Percentiles rank a stretch among this genome's conserved stretches.
Evolutionary conservation across 106 monocot species (phyloP).

Genomic region (Ottelia alismoides): DNA sequence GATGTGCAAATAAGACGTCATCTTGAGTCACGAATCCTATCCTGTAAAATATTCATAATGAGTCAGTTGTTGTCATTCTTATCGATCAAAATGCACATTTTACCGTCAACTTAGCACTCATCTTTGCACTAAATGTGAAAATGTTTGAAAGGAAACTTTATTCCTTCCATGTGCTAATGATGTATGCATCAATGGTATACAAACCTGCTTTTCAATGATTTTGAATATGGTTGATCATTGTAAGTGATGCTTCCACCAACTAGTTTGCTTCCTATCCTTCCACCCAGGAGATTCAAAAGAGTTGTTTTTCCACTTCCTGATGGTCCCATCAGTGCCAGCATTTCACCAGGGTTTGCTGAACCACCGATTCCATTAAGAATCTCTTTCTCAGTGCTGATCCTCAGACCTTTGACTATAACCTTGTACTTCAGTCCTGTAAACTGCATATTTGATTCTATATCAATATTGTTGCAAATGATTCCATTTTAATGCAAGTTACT

Average conservation of each 20-base stretch:
- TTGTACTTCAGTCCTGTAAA: slow-evolving; percentile 2
- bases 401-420: background rate
- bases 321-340: slow-evolving; percentile 12
- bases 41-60: slow-evolving; percentile 11
- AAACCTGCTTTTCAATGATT: slow-evolving; percentile 1
- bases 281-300: slow-evolving; percentile 12
- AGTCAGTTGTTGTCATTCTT: too few species aligned
- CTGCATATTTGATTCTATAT: too few species aligned
- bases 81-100: too few species aligned
- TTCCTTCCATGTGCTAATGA: background rate
- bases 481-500: too few species aligned
- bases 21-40: slow-evolving; percentile 38
- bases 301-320: slow-evolving; percentile 12
- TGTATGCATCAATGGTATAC: background rate
- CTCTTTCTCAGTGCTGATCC: background rate
- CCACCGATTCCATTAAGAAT: slow-evolving; percentile 6
- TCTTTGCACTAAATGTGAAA: background rate
- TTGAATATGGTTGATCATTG: slow-evolving; percentile 8
- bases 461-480: too few species aligned
- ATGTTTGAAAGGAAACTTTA: background rate
- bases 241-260: slow-evolving; percentile 9
- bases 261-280: slow-evolving; percentile 1
- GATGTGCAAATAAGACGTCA: slow-evolving; percentile 30
- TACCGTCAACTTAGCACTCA: background rate
- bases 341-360: slow-evolving; percentile 3